These are phyloP conservation scores for Harringtonia aguacate DNA, from an alignment of 2,329 filamentous ascomycete species.

Conservation along the genomic window DNA sequence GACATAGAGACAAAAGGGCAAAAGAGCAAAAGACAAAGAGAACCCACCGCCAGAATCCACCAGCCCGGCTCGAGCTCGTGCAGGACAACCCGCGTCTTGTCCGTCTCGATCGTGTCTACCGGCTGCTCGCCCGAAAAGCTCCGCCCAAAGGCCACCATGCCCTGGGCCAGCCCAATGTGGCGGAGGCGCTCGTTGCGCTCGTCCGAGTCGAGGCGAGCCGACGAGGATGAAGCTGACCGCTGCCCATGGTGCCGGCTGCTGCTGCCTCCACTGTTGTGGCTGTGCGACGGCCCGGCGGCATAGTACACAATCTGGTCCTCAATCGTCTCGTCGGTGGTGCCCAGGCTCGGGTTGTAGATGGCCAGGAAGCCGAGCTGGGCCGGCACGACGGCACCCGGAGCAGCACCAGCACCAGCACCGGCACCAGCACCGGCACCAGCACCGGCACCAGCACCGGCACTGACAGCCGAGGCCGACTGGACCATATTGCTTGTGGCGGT, in stretches of 20 bases:
- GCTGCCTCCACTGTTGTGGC: background rate
- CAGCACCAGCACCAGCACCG: no score
- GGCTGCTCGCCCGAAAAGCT: constrained; percentile 71
- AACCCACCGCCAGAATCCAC: constrained; percentile 85
- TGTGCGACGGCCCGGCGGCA: constrained; percentile 42
- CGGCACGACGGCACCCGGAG: constrained; percentile 34
- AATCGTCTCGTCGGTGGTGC: constrained; percentile 55
- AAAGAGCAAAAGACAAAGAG: background rate
- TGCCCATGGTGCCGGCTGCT: constrained; percentile 24
- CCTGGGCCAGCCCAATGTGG: constrained; percentile 92
- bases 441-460: no score
- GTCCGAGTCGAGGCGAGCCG: constrained; percentile 39
- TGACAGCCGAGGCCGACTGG: no score
- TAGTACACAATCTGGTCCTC: constrained; percentile 89
- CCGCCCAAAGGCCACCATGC: constrained; percentile 86
- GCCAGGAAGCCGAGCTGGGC: constrained; percentile 84
- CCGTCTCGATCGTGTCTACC: constrained; percentile 82
- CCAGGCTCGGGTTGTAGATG: constrained; percentile 74
- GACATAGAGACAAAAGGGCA: background rate
- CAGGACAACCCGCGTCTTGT: constrained; percentile 74
- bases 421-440: no score
- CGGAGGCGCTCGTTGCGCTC: constrained; percentile 78
- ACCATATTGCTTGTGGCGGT: background rate
- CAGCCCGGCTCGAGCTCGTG: constrained; percentile 82
- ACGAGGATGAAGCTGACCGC: constrained; percentile 23